These are phyloP conservation scores for Rhodotorula graminis DNA, from an alignment of 768 basidiomycete genomes.

Conservation along the genomic window DNA sequence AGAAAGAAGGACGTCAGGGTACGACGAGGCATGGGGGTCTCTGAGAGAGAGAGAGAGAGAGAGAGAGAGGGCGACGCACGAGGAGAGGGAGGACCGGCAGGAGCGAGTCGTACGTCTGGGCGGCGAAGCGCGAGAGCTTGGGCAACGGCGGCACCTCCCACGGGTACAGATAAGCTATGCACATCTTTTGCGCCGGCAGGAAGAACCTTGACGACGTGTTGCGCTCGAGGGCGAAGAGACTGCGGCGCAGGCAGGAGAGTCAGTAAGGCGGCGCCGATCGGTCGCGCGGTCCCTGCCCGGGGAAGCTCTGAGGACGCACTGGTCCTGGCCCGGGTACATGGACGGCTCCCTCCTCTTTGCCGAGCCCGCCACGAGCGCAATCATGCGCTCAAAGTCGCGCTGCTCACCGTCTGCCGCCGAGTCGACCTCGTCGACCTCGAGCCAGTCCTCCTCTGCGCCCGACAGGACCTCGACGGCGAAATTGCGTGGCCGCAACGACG, in stretches of 20 bases:
- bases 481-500: neutral
- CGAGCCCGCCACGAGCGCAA: too few relatives aligned
- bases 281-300: too few relatives aligned
- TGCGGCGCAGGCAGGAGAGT: neutral
- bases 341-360: neutral
- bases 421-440: neutral
- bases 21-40: too few relatives aligned
- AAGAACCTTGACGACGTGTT: neutral
- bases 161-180: constrained; percentile 10
- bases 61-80: neutral
- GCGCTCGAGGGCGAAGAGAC: neutral
- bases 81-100: neutral
- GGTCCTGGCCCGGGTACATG: neutral
- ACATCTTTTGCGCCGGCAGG: neutral
- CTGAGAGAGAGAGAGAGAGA: too few relatives aligned
- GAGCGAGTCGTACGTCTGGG: neutral
- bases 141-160: constrained; percentile 9
- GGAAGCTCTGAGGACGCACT: neutral
- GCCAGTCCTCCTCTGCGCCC: neutral
- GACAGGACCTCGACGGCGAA: constrained; percentile 1
- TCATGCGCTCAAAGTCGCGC: neutral
- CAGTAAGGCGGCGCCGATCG: too few relatives aligned
- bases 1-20: too few relatives aligned
- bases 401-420: neutral
- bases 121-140: neutral